Evolutionary conservation across 1,284 basidiomycete species (phyloP).

Genomic region (Heterobasidion annosum): DNA sequence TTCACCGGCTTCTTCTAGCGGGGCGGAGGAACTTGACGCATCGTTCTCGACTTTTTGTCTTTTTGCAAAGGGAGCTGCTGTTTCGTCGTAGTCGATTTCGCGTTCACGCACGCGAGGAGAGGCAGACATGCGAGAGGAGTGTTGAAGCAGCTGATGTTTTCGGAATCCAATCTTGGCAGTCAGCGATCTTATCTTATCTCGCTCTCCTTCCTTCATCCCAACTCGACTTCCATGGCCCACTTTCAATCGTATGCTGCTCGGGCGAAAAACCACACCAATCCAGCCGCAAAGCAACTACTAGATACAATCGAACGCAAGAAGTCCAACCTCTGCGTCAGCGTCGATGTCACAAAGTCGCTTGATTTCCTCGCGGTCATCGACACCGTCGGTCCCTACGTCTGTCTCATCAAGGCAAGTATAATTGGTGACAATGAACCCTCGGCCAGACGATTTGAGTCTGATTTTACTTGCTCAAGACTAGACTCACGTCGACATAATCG

Average conservation of each 20-base stretch:
- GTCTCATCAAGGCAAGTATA: constrained; percentile 81
- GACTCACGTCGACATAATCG: constrained; percentile 96
- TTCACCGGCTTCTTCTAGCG: background rate
- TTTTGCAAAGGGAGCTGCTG: constrained; percentile 42
- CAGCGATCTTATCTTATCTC: background rate
- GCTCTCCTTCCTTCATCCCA: background rate
- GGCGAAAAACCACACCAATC: constrained; percentile 55
- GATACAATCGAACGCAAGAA: constrained; percentile 84
- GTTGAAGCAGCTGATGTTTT: background rate
- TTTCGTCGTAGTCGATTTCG: constrained; percentile 35
- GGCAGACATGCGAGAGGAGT: constrained; percentile 11
- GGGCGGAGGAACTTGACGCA: constrained; percentile 3
- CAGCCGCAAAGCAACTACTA: constrained; percentile 71
- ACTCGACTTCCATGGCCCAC: constrained; percentile 13
- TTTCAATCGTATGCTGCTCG: constrained; percentile 55
- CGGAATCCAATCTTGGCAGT: background rate
- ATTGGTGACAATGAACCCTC: background rate
- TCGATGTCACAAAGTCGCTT: constrained; percentile 82
- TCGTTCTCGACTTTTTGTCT: constrained; percentile 38
- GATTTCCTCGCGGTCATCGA: constrained; percentile 86
- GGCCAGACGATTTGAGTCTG: background rate
- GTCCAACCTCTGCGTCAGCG: constrained; percentile 90
- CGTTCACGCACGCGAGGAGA: constrained; percentile 34
- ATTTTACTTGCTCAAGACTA: constrained; percentile 25
- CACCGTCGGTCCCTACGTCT: constrained; percentile 82